Percentiles rank a stretch among this genome's conserved stretches.
Conservation (phyloP, 345 rosid genomes). For the Syzygium aqueum region DNA sequence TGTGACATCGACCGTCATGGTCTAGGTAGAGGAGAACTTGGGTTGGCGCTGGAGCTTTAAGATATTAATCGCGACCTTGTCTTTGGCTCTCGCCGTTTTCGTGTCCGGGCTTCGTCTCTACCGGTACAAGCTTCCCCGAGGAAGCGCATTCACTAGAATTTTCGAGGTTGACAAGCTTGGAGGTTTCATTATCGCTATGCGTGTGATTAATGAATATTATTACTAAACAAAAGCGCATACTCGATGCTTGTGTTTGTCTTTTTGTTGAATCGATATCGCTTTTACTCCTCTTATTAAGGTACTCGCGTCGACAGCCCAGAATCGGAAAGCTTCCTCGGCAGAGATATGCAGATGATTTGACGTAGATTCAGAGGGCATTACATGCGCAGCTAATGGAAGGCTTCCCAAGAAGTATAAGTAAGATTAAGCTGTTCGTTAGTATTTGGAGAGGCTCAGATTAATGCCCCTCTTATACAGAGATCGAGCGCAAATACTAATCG, state of each 20-base stretch:
- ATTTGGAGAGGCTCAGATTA: not conserved
- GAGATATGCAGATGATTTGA: not conserved
- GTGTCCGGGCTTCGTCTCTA: slow-evolving; percentile 31
- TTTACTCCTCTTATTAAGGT: slow-evolving; percentile 13
- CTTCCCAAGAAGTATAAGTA: slow-evolving; percentile 27
- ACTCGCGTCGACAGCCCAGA: slow-evolving; percentile 26
- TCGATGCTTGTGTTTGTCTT: not conserved
- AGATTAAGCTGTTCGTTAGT: not conserved
- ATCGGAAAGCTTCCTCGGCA: slow-evolving; percentile 21
- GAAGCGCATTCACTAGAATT: slow-evolving; percentile 38
- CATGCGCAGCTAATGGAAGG: not conserved
- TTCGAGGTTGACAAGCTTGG: slow-evolving; percentile 8
- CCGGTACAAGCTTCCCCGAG: slow-evolving; percentile 30
- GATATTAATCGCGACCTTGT: slow-evolving; percentile 12
- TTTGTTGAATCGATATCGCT: not conserved
- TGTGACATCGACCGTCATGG: slow-evolving; percentile 38
- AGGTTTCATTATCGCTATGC: not conserved
- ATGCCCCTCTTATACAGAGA: not conserved
- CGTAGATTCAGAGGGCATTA: not conserved
- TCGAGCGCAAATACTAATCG: not conserved
- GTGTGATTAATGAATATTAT: not conserved
- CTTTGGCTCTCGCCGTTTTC: slow-evolving; percentile 29
- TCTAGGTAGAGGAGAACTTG: slow-evolving; percentile 52
- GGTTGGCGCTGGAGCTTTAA: slow-evolving; percentile 46
- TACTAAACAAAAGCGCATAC: not conserved